phyloP scores from a whole-genome alignment of 148 eudicot species.

The Pharnaceum exiguum region DNA sequence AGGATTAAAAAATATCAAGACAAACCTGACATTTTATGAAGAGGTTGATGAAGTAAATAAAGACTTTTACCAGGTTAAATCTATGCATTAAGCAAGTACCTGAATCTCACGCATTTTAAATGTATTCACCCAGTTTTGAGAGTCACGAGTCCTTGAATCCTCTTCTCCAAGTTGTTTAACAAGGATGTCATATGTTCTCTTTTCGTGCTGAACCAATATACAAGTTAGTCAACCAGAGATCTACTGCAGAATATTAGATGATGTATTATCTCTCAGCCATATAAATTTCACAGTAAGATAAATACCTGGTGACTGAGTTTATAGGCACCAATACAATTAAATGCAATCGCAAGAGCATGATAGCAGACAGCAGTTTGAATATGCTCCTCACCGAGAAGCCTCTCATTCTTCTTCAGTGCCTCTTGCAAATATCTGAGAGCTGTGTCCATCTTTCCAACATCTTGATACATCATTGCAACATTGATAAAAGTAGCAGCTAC shows the following conservation, averaged over 20 bases:
- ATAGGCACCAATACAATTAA: conserved; percentile 85
- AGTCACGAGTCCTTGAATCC: conserved; percentile 92
- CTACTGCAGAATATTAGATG: background rate
- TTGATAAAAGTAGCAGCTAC: conserved; percentile 94
- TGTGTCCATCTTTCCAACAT: conserved; percentile 79
- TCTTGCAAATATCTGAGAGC: conserved; percentile 97
- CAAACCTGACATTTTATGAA: background rate
- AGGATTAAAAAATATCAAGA: background rate
- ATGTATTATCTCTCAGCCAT: background rate
- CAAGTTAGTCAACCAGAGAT: background rate
- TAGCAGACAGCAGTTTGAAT: conserved; percentile 98
- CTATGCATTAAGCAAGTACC: conserved; percentile 26
- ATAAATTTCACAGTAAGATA: background rate
- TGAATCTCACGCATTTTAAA: conserved; percentile 87
- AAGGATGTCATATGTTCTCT: conserved; percentile 90
- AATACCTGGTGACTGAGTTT: conserved; percentile 93
- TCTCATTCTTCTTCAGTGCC: conserved; percentile 89
- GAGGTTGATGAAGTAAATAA: background rate
- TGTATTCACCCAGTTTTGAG: conserved; percentile 91
- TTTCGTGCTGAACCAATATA: conserved; percentile 67
- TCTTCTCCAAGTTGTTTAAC: conserved; percentile 97
- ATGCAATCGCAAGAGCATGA: conserved; percentile 96
- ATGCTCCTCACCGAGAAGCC: conserved; percentile 91
- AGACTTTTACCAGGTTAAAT: background rate
- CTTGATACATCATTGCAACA: conserved; percentile 99